These are phyloP conservation scores for Cercospora zeae-maydis DNA, from an alignment of 2,329 filamentous ascomycete species.

Conservation along the genomic window DNA sequence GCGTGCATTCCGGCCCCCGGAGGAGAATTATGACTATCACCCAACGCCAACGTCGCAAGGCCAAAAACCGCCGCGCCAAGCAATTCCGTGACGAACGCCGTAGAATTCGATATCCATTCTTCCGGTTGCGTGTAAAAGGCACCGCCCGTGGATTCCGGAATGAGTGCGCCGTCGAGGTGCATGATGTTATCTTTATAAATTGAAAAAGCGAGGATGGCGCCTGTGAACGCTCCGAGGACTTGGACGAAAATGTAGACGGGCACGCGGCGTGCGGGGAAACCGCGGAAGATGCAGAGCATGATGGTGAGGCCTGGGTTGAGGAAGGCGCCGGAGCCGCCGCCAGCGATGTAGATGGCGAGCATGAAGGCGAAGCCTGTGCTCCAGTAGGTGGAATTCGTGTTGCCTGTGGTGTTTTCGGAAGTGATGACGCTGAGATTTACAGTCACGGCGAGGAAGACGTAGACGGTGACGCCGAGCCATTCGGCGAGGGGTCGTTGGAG, in stretches of 20 bases:
- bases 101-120: constrained; percentile 29
- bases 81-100: constrained; percentile 48
- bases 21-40: constrained; percentile 30
- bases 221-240: constrained; percentile 52
- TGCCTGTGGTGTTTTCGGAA: constrained; percentile 33
- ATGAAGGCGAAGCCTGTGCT: constrained; percentile 56
- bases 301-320: constrained; percentile 49
- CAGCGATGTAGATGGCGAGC: constrained; percentile 43
- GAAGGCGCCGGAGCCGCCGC: constrained; percentile 48
- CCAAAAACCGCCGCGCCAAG: constrained; percentile 37
- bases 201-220: constrained; percentile 46
- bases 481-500: constrained; percentile 62
- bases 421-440: constrained; percentile 40
- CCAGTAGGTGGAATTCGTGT: constrained; percentile 29
- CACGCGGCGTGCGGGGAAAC: constrained; percentile 52
- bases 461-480: constrained; percentile 48
- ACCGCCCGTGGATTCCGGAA: constrained; percentile 24
- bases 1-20: constrained; percentile 52
- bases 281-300: constrained; percentile 45
- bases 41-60: constrained; percentile 41
- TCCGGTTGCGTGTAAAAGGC: constrained; percentile 32
- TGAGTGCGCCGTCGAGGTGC: constrained; percentile 40
- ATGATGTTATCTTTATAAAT: constrained; percentile 42
- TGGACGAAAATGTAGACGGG: constrained; percentile 52
- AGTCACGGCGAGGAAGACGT: constrained; percentile 26